A percentile compares a stretch with the other conserved stretches of the same genome.
These are phyloP conservation scores for Kwoniella shandongensis DNA, from an alignment of 768 basidiomycete species.

Conservation along the genomic window DNA sequence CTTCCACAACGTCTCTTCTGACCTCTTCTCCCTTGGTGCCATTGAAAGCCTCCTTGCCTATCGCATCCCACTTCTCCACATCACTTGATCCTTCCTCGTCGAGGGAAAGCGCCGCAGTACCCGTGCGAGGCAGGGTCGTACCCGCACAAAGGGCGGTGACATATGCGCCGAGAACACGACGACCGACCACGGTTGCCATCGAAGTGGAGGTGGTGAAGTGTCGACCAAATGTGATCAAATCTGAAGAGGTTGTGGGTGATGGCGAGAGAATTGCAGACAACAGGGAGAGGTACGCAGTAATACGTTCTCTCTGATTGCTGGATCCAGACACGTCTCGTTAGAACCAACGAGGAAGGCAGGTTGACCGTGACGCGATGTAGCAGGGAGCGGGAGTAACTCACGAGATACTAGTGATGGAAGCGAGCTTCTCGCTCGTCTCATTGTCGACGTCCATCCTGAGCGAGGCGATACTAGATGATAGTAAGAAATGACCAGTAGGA, in stretches of 20 bases:
- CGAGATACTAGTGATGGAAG: constrained; percentile 24
- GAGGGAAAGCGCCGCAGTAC: constrained; percentile 56
- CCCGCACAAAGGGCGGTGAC: constrained; percentile 56
- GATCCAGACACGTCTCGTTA: too few species aligned
- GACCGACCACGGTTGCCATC: constrained; percentile 80
- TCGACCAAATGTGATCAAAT: constrained; percentile 64
- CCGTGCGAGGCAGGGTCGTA: constrained; percentile 55
- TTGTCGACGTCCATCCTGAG: constrained; percentile 27
- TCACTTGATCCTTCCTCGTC: constrained; percentile 56
- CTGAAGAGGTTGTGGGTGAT: constrained; percentile 17
- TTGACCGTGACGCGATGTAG: not conserved
- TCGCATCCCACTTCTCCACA: constrained; percentile 29
- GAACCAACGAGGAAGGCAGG: not conserved
- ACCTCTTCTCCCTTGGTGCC: constrained; percentile 38
- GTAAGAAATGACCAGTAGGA: not conserved
- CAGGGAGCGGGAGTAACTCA: constrained; percentile 8
- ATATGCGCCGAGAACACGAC: constrained; percentile 82
- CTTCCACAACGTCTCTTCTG: constrained; percentile 69
- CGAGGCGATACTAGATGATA: too few species aligned
- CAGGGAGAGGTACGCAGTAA: constrained; percentile 68
- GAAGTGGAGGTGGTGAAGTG: constrained; percentile 74
- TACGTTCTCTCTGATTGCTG: constrained; percentile 53
- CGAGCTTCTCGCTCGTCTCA: constrained; percentile 23
- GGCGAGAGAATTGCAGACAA: constrained; percentile 52
- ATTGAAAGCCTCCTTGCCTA: constrained; percentile 34